Base-by-base conservation (phyloP, 164 flowering plant genomes). In the Kingdonia uniflora region DNA sequence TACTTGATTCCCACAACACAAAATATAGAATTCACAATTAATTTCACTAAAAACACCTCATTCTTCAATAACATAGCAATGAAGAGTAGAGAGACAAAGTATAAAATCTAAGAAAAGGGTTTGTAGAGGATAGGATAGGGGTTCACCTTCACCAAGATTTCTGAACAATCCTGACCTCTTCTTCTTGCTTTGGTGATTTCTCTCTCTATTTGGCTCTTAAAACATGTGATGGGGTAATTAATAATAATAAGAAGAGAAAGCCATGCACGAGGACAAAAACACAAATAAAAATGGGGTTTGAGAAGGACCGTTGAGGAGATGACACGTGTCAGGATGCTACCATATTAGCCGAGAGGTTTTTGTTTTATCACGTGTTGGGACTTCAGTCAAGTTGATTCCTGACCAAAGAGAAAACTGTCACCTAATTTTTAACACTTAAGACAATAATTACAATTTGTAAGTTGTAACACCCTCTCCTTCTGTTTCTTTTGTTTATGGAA, bases 151-250 rank as follows among this genome's bases (percentile, higher is more conserved):
- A 39, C 11, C 40, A 26, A 69, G 80, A 71, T 79, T 76, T 59
- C 58, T 26, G 54, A 62, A 56, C 59, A 78, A 72, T 76, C 59
- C 69, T 78, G 72, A 62, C 90, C 90, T 78, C 81, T 75, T 80
- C 73, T 80, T 78, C 49, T 55, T 0, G 43, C 33, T 42, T 53
- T 22, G 20, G 17, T 42, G 20, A 42, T 66, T 63, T 64, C 56
- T 69, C 52, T 37, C 46, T 52, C 58, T 54, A 54, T 60, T 61
- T 54, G 52, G 42, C 42, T 53, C 29, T 54, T 14, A 56, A 33
- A 38, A 33, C 55, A 62, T 49, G 61, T 67, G 70, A 52, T 11
- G 57, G 19, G 40, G 33, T 54, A 42, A n/a, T n/a, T n/a, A n/a
- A n/a, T n/a, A n/a, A 44, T 61, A 53, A 54, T 16, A 50, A 19